phyloP scores from a whole-genome alignment of 1,284 basidiomycete genomes.

The Ceratobasidium sp. region DNA sequence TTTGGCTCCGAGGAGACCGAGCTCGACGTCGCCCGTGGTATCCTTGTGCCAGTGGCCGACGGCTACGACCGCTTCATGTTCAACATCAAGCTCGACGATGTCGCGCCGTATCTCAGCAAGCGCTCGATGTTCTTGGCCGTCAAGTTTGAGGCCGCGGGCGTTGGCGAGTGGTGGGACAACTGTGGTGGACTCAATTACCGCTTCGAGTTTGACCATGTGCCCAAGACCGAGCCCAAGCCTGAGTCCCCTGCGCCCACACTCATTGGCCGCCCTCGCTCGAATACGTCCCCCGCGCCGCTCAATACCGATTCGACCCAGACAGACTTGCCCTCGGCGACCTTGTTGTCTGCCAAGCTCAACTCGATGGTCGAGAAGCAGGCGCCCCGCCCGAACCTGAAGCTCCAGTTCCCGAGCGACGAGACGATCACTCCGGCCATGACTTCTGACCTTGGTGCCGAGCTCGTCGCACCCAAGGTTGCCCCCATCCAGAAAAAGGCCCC shows the following conservation, averaged over 20 bases:
- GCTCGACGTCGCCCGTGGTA: constrained; percentile 26
- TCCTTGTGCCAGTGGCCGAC: constrained; percentile 26
- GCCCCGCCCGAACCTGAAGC: constrained; percentile 30
- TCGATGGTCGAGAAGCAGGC: constrained; percentile 17
- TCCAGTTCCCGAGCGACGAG: constrained; percentile 39
- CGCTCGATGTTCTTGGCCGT: constrained; percentile 77
- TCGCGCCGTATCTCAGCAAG: constrained; percentile 71
- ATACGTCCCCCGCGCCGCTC: constrained; percentile 36
- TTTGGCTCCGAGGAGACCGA: constrained; percentile 37
- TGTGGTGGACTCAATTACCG: constrained; percentile 60
- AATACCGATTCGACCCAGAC: constrained; percentile 21
- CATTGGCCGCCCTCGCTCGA: constrained; percentile 31
- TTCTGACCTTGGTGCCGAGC: constrained; percentile 22
- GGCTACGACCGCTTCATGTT: constrained; percentile 62
- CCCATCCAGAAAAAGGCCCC: constrained; percentile 8
- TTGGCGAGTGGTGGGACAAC: constrained; percentile 63
- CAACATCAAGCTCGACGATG: constrained; percentile 78
- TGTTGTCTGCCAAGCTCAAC: constrained; percentile 30
- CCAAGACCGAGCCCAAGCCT: constrained; percentile 13
- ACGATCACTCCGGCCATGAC: constrained; percentile 23
- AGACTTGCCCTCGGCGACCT: constrained; percentile 23
- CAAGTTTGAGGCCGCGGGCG: constrained; percentile 64
- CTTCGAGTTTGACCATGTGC: constrained; percentile 56
- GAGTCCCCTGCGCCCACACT: constrained; percentile 7
- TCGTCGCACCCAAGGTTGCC: constrained; percentile 24